Evolutionary conservation across 257 asterid species (phyloP), one percentile per base, ranked within the genome.

Genomic region (Penstemon newberryi): DNA sequence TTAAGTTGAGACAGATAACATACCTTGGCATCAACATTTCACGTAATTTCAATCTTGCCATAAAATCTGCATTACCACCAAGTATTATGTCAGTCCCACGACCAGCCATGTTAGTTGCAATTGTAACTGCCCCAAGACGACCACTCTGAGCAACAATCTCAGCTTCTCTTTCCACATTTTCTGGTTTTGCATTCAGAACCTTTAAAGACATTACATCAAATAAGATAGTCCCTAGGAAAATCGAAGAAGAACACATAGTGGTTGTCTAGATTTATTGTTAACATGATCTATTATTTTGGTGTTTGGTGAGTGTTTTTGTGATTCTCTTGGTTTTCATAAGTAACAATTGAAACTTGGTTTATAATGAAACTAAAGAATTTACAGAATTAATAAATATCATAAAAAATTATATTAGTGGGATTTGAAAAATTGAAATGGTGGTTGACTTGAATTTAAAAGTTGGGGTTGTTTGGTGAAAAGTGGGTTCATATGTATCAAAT

Each of bases 111-210:
- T 94, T 94, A 64, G 99, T 94, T 54, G 99, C 99, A 79, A 94
- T 94, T 67, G 99, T 94, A 72, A 94, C 97, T 25, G 95, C 96
- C 76, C 99, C 97, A 64, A 87, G 86, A 69, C 99, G 97, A 70
- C 99, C 99, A 81, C 99, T 94, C 75, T 94, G 99, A 75, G 97
- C 96, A 77, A 94, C 96, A 86, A 94, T 94, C 87, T 94, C 99
- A 79, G 99, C 99, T 84, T 94, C 99, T 81, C 99, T 82, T 81
- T 94, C 99, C 85, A 94, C 99, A 77, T 94, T 94, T 81, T 94
- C 99, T 72, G 99, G 99, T 84, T 94, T 94, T 59, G 99, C 99
- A 81, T 94, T 94, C 64, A 94, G 86, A 82, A 94, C 99, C 99
- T 94, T 77, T 25, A 74, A 60, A 63, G 40, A 73, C 18, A 73